Evolutionary conservation across 2,329 filamentous ascomycete species (phyloP).

Genomic region (Metarhizium sp.): DNA sequence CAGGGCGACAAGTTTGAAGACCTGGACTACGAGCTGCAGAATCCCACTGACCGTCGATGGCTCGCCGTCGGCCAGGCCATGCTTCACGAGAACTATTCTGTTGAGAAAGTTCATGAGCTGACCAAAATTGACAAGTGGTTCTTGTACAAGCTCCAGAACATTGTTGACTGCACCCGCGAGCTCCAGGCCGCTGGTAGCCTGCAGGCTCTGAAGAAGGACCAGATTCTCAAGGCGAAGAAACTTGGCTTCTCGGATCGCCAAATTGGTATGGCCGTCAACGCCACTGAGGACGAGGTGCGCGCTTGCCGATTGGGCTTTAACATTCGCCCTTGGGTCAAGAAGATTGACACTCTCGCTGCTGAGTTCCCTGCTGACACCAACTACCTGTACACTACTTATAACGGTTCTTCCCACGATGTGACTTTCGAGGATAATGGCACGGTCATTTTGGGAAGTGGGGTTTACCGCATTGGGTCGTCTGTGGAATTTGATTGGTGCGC

Average conservation of each 20-base stretch:
- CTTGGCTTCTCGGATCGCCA: conserved; percentile 95
- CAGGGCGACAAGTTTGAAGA: conserved; percentile 93
- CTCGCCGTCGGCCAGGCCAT: conserved; percentile 95
- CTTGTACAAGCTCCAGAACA: conserved; percentile 94
- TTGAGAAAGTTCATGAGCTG: conserved; percentile 84
- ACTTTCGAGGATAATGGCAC: conserved; percentile 87
- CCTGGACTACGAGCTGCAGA: conserved; percentile 78
- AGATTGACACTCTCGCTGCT: conserved; percentile 92
- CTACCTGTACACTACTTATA: conserved; percentile 97
- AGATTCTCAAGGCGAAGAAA: conserved; percentile 89
- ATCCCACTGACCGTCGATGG: conserved; percentile 95
- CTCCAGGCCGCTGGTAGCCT: conserved; percentile 78
- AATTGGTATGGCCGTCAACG: conserved; percentile 77
- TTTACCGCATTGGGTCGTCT: conserved; percentile 94
- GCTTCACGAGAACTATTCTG: conserved; percentile 91
- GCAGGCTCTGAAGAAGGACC: conserved; percentile 76
- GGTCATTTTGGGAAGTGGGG: conserved; percentile 83
- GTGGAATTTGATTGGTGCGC: conserved; percentile 99
- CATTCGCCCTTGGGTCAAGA: conserved; percentile 94
- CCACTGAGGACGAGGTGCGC: conserved; percentile 83
- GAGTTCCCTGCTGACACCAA: conserved; percentile 94
- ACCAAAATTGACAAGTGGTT: conserved; percentile 99
- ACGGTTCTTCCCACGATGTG: conserved; percentile 87
- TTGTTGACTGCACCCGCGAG: conserved; percentile 82
- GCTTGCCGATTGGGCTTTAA: conserved; percentile 76